Conservation (phyloP, 2,329 filamentous ascomycete species). For the Scopulariopsis brevicaulis region DNA sequence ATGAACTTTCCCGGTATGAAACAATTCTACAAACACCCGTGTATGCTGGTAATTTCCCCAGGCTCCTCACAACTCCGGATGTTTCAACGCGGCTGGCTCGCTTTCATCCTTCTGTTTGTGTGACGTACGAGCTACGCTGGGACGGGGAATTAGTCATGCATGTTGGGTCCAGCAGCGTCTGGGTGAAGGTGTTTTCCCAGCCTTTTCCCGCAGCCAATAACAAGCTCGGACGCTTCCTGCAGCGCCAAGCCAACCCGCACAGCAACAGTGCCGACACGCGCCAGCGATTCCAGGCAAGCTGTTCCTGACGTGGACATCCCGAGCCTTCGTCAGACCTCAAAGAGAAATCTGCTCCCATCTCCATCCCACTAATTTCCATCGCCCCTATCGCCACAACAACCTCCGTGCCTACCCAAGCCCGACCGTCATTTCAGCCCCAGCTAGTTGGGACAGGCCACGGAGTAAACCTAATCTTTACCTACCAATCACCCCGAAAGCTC, state of each 20-base stretch:
- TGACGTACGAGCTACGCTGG: not conserved
- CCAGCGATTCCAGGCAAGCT: conserved; percentile 20
- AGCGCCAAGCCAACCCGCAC: not conserved
- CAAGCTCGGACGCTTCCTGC: not conserved
- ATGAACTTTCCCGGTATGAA: not conserved
- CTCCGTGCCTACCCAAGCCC: conserved; percentile 7
- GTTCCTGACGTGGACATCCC: conserved; percentile 28
- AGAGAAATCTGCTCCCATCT: conserved; percentile 6
- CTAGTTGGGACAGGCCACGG: not conserved
- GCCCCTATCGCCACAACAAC: conserved; percentile 8
- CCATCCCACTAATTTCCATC: conserved; percentile 4
- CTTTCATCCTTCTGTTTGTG: not conserved
- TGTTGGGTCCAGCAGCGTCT: not conserved
- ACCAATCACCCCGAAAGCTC: not conserved
- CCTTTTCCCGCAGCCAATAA: not conserved
- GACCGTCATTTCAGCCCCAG: not conserved
- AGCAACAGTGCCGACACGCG: not conserved
- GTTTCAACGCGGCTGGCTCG: not conserved
- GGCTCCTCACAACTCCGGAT: not conserved
- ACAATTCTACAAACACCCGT: not conserved
- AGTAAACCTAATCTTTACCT: not conserved
- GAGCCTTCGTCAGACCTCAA: not conserved
- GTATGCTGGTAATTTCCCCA: not conserved
- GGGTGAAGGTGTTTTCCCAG: not conserved
- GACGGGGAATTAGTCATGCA: not conserved